These are phyloP conservation scores for Amanita muscaria DNA, from an alignment of 768 basidiomycete species.

Conservation along the genomic window DNA sequence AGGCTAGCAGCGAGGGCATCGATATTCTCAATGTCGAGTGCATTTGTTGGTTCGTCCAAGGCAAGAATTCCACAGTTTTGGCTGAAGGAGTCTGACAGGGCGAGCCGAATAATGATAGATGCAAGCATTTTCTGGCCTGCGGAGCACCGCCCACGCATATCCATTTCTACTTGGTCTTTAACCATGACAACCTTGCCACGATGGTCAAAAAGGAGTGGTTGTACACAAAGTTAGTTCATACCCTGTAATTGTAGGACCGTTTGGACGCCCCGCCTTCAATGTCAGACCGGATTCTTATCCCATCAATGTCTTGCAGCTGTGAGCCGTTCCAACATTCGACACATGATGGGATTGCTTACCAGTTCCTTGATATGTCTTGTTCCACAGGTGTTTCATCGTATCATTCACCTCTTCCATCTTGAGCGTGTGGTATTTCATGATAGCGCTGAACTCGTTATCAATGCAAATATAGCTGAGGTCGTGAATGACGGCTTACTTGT, in stretches of 20 bases:
- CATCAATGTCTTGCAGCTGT: conserved; percentile 78
- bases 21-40: conserved; percentile 92
- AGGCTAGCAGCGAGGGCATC: conserved; percentile 87
- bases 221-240: conserved; percentile 27
- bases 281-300: conserved; percentile 91
- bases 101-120: conserved; percentile 94
- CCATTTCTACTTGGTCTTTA: conserved; percentile 98
- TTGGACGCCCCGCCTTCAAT: conserved; percentile 85
- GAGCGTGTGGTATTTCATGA: conserved; percentile 95
- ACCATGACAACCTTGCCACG: conserved; percentile 87
- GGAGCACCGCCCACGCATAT: conserved; percentile 97
- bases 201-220: conserved; percentile 9
- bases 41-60: conserved; percentile 96
- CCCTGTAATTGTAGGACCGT: conserved; percentile 94
- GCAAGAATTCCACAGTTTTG: conserved; percentile 98
- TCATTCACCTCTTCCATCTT: conserved; percentile 99
- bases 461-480: not conserved
- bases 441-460: conserved; percentile 53
- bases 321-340: too few relatives aligned
- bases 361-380: conserved; percentile 97
- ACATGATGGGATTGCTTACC: conserved; percentile 38
- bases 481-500: conserved; percentile 56
- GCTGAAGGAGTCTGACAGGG: conserved; percentile 94
- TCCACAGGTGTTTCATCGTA: conserved; percentile 95
- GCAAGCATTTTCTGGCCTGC: conserved; percentile 99